Percentiles rank a stretch among this genome's conserved stretches.
Conservation (phyloP, 345 rosid species). For the Brassica napus region DNA sequence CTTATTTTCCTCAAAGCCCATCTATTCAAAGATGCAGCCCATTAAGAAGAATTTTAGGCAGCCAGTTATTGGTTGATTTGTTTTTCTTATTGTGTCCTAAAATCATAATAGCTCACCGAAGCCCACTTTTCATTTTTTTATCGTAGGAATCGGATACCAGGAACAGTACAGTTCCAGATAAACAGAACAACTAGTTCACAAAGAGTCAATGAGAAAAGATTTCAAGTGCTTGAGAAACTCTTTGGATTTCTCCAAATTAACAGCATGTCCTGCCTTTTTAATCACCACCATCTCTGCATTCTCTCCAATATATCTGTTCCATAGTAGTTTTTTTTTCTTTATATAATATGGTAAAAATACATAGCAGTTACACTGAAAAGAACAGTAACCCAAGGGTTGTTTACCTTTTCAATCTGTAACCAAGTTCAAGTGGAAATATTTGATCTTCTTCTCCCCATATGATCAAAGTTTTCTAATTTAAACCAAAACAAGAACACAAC, state of each 20-base stretch:
- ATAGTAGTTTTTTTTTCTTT: not conserved
- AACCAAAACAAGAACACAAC: not conserved
- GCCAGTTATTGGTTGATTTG: not conserved
- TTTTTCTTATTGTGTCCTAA: not conserved
- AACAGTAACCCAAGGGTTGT: too few species aligned
- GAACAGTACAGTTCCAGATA: not conserved
- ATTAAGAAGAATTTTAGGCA: not conserved
- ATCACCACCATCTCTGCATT: constrained; percentile 62
- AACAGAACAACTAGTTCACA: not conserved
- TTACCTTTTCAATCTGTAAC: constrained; percentile 53
- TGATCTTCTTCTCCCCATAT: constrained; percentile 68
- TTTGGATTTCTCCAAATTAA: constrained; percentile 54
- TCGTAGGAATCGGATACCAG: not conserved
- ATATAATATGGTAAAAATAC: not conserved
- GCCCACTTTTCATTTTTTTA: not conserved
- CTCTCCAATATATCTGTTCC: constrained; percentile 57
- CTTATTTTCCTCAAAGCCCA: not conserved
- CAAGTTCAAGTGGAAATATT: constrained; percentile 59
- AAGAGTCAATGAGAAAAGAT: constrained; percentile 31
- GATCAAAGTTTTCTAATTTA: constrained; percentile 44
- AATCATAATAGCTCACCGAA: not conserved
- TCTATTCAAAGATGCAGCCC: not conserved
- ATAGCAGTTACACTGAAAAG: not conserved
- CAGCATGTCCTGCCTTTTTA: constrained; percentile 67
- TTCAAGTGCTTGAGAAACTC: constrained; percentile 50